phyloP scores from a whole-genome alignment of 768 basidiomycete genomes.

The Calocera viscosa region DNA sequence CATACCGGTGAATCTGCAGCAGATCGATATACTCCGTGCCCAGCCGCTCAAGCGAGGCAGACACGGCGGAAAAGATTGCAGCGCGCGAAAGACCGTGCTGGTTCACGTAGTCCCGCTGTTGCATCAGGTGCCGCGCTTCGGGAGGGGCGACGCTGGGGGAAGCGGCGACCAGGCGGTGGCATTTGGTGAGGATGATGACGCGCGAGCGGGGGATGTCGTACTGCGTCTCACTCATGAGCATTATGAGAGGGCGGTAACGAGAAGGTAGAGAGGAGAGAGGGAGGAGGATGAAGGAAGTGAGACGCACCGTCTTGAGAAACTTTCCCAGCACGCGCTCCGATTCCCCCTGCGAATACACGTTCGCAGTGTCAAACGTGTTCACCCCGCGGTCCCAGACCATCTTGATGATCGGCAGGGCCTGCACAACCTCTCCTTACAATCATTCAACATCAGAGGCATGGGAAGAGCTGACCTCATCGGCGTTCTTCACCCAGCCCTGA shows the following conservation, averaged over 20 bases:
- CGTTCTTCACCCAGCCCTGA: background rate
- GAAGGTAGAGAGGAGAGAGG: conserved; percentile 13
- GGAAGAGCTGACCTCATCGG: conserved; percentile 6
- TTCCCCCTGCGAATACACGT: conserved; percentile 20
- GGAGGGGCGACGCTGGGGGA: background rate
- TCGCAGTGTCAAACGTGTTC: conserved; percentile 25
- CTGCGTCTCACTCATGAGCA: conserved; percentile 21
- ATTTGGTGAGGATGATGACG: conserved; percentile 27
- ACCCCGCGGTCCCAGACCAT: conserved; percentile 25
- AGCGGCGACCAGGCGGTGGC: conserved; percentile 18
- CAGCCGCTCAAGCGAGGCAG: conserved; percentile 30
- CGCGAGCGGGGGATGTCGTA: conserved; percentile 27
- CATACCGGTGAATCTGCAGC: conserved; percentile 18
- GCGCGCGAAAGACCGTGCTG: conserved; percentile 27
- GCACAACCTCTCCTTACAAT: background rate
- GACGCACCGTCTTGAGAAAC: conserved; percentile 15
- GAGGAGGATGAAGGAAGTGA: conserved; percentile 15
- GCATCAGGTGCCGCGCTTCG: conserved; percentile 9
- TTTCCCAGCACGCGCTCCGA: conserved; percentile 19
- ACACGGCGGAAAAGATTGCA: conserved; percentile 30
- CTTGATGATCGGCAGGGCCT: conserved; percentile 22
- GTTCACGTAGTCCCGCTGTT: conserved; percentile 22
- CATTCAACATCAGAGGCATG: no score
- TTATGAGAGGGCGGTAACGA: conserved; percentile 17
- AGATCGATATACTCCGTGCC: conserved; percentile 31